phyloP scores from a whole-genome alignment of 2,329 filamentous ascomycete genomes.

The Colletotrichum navitas region DNA sequence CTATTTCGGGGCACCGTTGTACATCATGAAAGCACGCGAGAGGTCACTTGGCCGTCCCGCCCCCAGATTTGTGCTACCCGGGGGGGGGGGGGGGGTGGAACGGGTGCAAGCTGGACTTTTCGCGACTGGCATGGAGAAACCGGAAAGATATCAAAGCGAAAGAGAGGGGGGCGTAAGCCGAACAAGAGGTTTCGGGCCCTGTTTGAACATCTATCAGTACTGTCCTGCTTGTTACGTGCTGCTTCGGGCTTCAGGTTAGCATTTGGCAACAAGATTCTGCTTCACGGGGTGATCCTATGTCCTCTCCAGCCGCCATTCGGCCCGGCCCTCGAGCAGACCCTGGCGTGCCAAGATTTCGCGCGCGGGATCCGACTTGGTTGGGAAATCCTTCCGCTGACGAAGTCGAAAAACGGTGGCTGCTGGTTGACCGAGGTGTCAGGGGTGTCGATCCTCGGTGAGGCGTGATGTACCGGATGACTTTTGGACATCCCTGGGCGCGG shows the following conservation, averaged over 20 bases:
- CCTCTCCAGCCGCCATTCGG: constrained; percentile 23
- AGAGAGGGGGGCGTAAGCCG: constrained; percentile 23
- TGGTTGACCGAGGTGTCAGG: constrained; percentile 29
- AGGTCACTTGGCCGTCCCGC: constrained; percentile 31
- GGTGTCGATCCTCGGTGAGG: constrained; percentile 16
- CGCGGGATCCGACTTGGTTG: constrained; percentile 30
- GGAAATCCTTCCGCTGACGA: constrained; percentile 27
- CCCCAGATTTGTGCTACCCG: constrained; percentile 18
- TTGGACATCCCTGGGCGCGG: constrained; percentile 1
- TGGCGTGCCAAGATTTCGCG: constrained; percentile 1
- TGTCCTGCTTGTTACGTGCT: neutral
- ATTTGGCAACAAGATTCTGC: neutral
- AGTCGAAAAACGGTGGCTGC: neutral
- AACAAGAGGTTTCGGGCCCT: constrained; percentile 11
- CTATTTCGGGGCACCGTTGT: constrained; percentile 22
- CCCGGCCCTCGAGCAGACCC: constrained; percentile 5
- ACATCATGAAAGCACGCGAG: constrained; percentile 15
- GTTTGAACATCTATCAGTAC: neutral
- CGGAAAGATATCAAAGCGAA: constrained; percentile 13
- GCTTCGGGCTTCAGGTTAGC: neutral
- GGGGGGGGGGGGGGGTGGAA: too few relatives aligned
- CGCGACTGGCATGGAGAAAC: constrained; percentile 3
- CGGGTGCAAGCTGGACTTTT: neutral
- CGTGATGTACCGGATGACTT: constrained; percentile 18
- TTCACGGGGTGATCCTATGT: neutral